Evolutionary conservation across 2,329 filamentous ascomycete species (phyloP), one percentile per base, ranked within the genome.

Genomic region (Colletotrichum neosansevieriae): DNA sequence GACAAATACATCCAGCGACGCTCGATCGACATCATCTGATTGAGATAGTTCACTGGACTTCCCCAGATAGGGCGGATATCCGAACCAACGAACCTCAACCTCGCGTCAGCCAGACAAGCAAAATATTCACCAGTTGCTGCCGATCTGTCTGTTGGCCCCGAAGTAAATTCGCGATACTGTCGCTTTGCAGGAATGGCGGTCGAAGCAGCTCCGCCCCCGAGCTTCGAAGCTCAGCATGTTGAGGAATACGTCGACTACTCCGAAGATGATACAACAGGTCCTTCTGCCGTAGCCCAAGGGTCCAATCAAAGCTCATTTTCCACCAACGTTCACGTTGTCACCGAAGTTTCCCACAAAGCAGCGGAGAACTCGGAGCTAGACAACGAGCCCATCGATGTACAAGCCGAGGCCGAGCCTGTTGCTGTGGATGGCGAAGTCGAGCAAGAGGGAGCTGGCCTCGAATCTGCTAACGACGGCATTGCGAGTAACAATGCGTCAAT

Each of bases 351-450:
- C 15, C 34, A 60, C 10, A 32, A 45, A 3, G 4, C 15, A 11
- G 56, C 38, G 34, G 17, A 6, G 29, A 11, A 21, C 13, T 34
- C 40, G 74, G 71, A 66, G 71, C n/a, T 50, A 60, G 51, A 72
- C 74, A 60, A 79, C 74, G 64, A 60, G 49, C 50, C 42, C 36
- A 58, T 63, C 40, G 62, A 51, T 44, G 11, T 54, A 17, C 47
- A 56, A 29, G 56, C 29, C 5, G 58, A 42, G 3, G 54, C 29
- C 6, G 62, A 69, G 15, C 19, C 34, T 3, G 12, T 49, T n/a
- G 13, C 32, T 38, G 34, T 54, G 19, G 34, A 40, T 4, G 17
- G 42, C 32, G 66, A 69, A 42, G n/a, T 38, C 40, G 36, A 6
- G 47, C 10, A 19, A 24, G 60, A 24, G 42, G 40, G 3, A 63